Base-by-base conservation (phyloP, 2,329 filamentous ascomycete genomes). In the Arthrobotrys megalospora region DNA sequence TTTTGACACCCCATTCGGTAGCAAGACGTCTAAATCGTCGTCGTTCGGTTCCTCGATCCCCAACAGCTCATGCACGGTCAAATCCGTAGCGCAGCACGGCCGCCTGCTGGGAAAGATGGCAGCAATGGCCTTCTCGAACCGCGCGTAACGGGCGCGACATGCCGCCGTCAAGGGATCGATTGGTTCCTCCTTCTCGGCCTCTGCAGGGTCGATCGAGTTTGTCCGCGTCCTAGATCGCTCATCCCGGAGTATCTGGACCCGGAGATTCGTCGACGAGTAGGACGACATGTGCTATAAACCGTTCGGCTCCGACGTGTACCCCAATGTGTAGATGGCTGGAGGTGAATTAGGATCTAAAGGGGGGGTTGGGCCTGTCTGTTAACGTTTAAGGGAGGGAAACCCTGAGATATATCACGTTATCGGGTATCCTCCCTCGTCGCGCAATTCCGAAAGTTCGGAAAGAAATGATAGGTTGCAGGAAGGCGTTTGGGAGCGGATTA, bases 171-270 rank as follows among this genome's bases (percentile, higher is more conserved):
- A 79, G 50, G 80, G 80, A 67, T 82, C 81, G 60, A 81, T 75
- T 45, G 69, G 79, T 76, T 82, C 81, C 52, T 82, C 81, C 73
- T 81, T 82, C 68, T 82, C 81, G 63, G 79, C 71, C 78, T 80
- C 80, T 68, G 79, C 81, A 73, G 68, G 79, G 36, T 81, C 81
- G 65, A 81, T 75, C 50, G 81, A 82, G 70, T 80, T 76, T 79
- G 81, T 81, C 80, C 81, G 80, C 80, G 80, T 81, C 63, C 75
- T 72, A 47, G 75, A 78, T 68, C 75, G 75, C 41, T 78, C 75
- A 32, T 78, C 75, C 47, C 75, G 75, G 75, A 78, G 75, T 60
- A 78, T 69, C 67, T 78, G 75, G 36, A 78, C 75, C 52, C 75
- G 75, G 67, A 78, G 75, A 72, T 78, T 78, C 36, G 75, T 78